phyloP scores from a whole-genome alignment of 306 rosid genomes.

The Quercus engelmannii region DNA sequence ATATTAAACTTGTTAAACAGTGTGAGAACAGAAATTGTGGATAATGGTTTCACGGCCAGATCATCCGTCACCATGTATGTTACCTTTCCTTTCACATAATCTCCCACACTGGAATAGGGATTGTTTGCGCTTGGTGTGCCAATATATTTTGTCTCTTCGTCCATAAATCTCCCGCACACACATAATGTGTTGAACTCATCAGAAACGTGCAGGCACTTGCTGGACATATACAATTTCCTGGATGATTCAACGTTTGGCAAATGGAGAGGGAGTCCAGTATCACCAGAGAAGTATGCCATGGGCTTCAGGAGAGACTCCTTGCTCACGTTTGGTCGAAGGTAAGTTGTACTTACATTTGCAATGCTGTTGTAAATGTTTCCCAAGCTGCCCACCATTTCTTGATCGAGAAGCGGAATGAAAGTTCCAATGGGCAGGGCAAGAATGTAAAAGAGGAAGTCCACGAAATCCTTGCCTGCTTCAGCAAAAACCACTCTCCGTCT shows the following conservation, averaged over 20 bases:
- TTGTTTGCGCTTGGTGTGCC: not conserved
- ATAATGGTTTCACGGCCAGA: conserved; percentile 29
- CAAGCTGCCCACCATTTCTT: conserved; percentile 5
- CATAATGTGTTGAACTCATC: not conserved
- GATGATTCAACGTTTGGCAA: not conserved
- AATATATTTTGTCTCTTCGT: not conserved
- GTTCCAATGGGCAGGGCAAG: conserved; percentile 12
- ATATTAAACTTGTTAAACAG: conserved; percentile 15
- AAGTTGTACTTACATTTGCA: not conserved
- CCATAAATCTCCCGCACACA: not conserved
- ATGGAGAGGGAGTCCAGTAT: not conserved
- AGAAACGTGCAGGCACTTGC: not conserved
- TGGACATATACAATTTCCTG: not conserved
- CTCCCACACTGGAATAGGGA: not conserved
- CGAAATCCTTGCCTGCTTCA: conserved; percentile 1
- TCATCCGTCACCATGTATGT: conserved; percentile 41
- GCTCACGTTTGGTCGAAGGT: not conserved
- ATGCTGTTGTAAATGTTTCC: conserved; percentile 18
- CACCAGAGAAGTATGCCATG: not conserved
- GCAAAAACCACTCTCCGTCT: not conserved
- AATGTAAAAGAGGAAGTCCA: conserved; percentile 20
- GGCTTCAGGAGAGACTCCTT: conserved; percentile 3
- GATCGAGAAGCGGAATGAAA: not conserved
- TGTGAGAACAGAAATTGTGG: not conserved
- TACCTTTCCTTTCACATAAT: conserved; percentile 24